Percentiles rank a stretch among this genome's conserved stretches.
Conservation (phyloP, 1,139 yeast species). For the Cylindricascospora bacillispora region DNA sequence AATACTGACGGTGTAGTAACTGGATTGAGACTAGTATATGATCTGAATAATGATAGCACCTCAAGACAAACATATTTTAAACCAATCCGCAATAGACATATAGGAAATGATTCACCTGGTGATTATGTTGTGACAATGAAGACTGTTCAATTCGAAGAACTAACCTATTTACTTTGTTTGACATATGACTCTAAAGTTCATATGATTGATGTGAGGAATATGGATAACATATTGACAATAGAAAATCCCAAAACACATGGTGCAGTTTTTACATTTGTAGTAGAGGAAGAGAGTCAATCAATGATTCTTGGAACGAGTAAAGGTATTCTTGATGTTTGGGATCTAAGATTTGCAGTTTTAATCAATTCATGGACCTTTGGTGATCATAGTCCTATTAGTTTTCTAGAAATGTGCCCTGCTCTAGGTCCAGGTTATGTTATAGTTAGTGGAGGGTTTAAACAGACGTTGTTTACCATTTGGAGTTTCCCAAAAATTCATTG, state of each 20-base stretch:
- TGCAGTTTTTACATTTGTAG: slow-evolving; percentile 42
- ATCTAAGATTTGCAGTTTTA: slow-evolving; percentile 50
- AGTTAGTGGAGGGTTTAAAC: slow-evolving; percentile 55
- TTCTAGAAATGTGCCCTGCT: slow-evolving; percentile 34
- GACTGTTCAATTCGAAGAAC: slow-evolving; percentile 28
- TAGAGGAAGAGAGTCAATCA: slow-evolving; percentile 49
- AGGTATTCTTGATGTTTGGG: slow-evolving; percentile 75
- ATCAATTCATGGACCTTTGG: slow-evolving; percentile 52
- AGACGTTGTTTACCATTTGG: slow-evolving; percentile 59
- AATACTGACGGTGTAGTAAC: slow-evolving; percentile 52
- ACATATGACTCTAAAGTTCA: slow-evolving; percentile 45
- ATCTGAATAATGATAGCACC: slow-evolving; percentile 27
- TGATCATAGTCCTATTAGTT: slow-evolving; percentile 35
- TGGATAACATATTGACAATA: slow-evolving; percentile 35
- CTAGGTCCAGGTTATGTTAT: slow-evolving; percentile 33
- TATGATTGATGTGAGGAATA: slow-evolving; percentile 46
- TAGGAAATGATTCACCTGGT: slow-evolving; percentile 28
- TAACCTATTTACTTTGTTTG: slow-evolving; percentile 32
- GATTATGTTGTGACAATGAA: slow-evolving; percentile 35
- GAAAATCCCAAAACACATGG: slow-evolving; percentile 58
- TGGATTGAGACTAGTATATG: slow-evolving; percentile 45
- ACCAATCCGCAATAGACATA: slow-evolving; percentile 8
- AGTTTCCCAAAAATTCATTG: slow-evolving; percentile 59
- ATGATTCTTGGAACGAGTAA: slow-evolving; percentile 58
- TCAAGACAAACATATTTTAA: slow-evolving; percentile 27